Base-by-base conservation (phyloP, 1,139 yeast species). In the Pichia sp. region DNA sequence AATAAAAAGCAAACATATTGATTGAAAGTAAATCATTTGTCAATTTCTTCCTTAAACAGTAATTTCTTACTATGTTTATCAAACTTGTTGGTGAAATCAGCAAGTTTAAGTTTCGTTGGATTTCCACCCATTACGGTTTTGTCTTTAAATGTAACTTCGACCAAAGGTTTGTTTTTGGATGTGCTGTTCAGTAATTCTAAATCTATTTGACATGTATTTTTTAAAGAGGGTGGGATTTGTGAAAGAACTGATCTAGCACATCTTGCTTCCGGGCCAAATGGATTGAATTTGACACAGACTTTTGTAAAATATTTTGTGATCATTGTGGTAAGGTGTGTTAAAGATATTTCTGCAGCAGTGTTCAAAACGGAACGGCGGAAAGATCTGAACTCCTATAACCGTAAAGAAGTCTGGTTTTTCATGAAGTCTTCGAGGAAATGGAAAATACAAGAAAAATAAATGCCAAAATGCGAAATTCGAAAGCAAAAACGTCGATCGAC, bases 231-330 rank as follows among this genome's bases (percentile, higher is more conserved):
- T 18, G 97, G 96, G 43, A 89, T 74, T 43, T 87, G 74, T 15
- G 94, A 74, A 40, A 89, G 73, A 55, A 89, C 81, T 16, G 85
- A 67, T 54, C 97, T 76, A 3, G 95, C 89, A 7, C 86, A 70
- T 61, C 80, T 83, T 31, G 91, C 94, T 50, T 83, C 85, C 30
- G 70, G 63, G 0, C 79, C 74, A 48, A 85, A 74, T 1, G 96
- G 96, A 59, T 84, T 78, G 68, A 87, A 87, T 58, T 71, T 79
- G 37, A 87, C 86, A 34, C 70, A 67, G n/a, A 86, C 86, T 54
- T 78, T 79, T 30, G 86, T 69, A 63, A 87, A 84, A 65, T 81
- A 86, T 63, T 85, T 85, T 37, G 95, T 87, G 54, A 87, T 81
- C 95, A 87, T 86, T 9, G 16, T 16, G 9, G n/a, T 30, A n/a